Base-by-base conservation (phyloP, 2,329 filamentous ascomycete genomes). In the Fusarium kyushuense region DNA sequence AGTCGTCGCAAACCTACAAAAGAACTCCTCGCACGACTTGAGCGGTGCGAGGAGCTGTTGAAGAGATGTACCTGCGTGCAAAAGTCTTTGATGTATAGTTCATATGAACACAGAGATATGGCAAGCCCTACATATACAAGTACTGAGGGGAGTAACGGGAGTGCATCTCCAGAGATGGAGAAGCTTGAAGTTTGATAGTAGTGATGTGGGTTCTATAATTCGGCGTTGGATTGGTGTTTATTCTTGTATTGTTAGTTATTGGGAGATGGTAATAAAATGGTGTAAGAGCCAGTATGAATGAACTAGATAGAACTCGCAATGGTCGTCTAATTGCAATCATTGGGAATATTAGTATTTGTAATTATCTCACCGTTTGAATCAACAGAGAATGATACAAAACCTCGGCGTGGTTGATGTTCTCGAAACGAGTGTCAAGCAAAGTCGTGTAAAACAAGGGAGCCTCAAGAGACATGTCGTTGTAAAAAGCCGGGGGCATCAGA, bases 61-160 rank as follows among this genome's bases (percentile, higher is more conserved):
- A 70, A 70, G 52, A 67, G 42, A 25, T 70, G 63, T 19, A 61
- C 35, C 5, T 70, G 67, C 33, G 67, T 70, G 5, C 67, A 70
- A n/a, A 70, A 67, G 14, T 59, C 62, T 12, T 19, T 64, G 45
- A 35, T 66, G 51, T 66, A 58, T 27, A 45, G 57, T n/a, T 6
- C 58, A 3, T 43, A 45, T 23, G 57, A 33, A 10, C 25, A 47
- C 2, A 49, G 46, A 9, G 67, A 63, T 35, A 47, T 67, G 33
- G 63, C 66, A 21, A 69, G 66, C 35, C 61, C 57, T 11, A 41
- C 43, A 13, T 63, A 69, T 17, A 45, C 42, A 1, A 45, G 16
- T 19, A 49, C 32, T 8, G 46, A 49, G 36, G 46, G 25, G 9
- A 67, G 45, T 40, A 51, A 45, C 17, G 66, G 58, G 21, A 70